These are phyloP conservation scores for Salix suchowensis DNA, from an alignment of 345 rosid genomes.

Conservation along the genomic window DNA sequence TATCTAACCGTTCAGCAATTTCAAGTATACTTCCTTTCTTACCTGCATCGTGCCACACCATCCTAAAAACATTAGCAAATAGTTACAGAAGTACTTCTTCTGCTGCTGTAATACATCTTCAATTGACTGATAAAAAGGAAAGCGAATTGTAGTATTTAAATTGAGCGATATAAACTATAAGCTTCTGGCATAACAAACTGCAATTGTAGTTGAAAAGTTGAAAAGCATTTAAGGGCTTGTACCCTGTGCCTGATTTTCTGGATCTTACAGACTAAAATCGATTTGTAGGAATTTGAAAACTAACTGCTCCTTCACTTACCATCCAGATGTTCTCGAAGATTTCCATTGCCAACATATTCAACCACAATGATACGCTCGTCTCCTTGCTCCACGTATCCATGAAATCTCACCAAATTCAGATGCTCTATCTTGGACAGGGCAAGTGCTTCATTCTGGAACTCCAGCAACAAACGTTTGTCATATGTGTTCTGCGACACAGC, in stretches of 20 bases:
- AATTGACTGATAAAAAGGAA: not conserved
- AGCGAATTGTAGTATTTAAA: too few species aligned
- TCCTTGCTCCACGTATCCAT: slow-evolving; percentile 65
- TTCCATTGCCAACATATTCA: slow-evolving; percentile 77
- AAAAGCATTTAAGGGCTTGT: not conserved
- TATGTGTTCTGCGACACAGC: slow-evolving; percentile 48
- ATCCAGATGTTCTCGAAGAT: slow-evolving; percentile 77
- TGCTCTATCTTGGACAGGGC: slow-evolving; percentile 87
- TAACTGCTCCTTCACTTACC: slow-evolving; percentile 40
- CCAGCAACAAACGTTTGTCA: slow-evolving; percentile 40
- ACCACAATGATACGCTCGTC: slow-evolving; percentile 71
- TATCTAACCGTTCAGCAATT: slow-evolving; percentile 73
- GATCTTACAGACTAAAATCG: not conserved
- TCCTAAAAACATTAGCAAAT: not conserved
- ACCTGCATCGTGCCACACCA: slow-evolving; percentile 36
- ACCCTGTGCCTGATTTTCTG: not conserved
- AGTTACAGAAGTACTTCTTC: too few species aligned
- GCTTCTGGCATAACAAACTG: too few species aligned
- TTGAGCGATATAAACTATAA: too few species aligned
- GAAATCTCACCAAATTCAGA: slow-evolving; percentile 70
- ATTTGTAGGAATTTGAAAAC: not conserved
- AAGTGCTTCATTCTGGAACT: slow-evolving; percentile 80
- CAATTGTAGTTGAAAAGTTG: not conserved
- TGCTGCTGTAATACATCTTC: not conserved
- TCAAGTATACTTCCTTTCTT: slow-evolving; percentile 57